Evolutionary conservation across 75 land plant genomes (phyloP), one percentile per base, ranked within the genome.

Genomic region (Sequoia sempervirens): DNA sequence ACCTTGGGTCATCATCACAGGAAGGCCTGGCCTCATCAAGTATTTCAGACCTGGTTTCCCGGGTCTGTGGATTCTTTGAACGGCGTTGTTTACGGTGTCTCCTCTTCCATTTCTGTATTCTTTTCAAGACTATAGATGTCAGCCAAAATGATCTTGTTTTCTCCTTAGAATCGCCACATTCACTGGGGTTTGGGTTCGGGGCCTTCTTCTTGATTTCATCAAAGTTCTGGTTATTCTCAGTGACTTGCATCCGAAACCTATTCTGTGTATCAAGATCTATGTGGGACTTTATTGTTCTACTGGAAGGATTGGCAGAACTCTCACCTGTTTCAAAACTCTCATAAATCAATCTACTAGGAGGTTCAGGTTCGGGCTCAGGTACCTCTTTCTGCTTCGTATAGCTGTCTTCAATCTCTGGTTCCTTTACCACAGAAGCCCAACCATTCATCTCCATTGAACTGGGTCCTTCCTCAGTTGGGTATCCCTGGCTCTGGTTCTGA

Each of bases 1-100:
- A 89, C 50, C 94, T 86, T 56, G 91, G 91, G 82, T 88, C 94
- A 66, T 82, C 87, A 82, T 93, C 94, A 75, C 92, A 91, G 40
- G 94, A 93, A 64, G 90, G 79, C 79, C 93, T 81, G 34, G 72
- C 91, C 87, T 89, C 84, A 36, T 82, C 87, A 26, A 85, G 74
- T 28, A 88, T 43, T 83, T 90, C 84, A 32, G 85, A 84, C 53
- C 68, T 68, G 5, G 81, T 79, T 4, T 83, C 75, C 18, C 85
- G 56, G 41, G 36, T 18, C n/a, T 78, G 52, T n/a, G 46, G 52
- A 78, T 78, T 78, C 32, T 78, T 47, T 45, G 46, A 40, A 40
- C 45, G 80, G n/a, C n/a, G 80, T 10, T 78, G 80, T 45, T 78
- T 78, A 11, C 80, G 80, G 47, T 91, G 88, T 82, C 86, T 91